Evolutionary conservation across 768 basidiomycete species (phyloP).

Genomic region (Psilocybe subaeruginosa): DNA sequence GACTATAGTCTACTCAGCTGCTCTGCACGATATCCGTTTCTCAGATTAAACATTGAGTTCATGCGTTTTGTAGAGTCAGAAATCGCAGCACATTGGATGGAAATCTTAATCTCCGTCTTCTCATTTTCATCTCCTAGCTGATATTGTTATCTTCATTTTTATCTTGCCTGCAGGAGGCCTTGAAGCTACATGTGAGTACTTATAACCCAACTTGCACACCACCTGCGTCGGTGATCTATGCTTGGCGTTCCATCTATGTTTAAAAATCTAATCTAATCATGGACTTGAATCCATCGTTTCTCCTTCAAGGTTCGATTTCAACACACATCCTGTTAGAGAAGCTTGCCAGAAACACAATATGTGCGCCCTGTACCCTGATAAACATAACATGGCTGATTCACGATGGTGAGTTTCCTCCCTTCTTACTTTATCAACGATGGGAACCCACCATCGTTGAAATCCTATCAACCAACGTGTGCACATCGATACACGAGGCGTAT

Average conservation of each 20-base stretch:
- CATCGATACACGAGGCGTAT: not conserved
- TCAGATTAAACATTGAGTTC: no score
- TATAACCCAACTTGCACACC: not conserved
- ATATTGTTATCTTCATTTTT: not conserved
- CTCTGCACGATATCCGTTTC: no score
- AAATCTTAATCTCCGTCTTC: not conserved
- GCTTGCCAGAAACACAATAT: not conserved
- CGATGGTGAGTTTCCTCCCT: not conserved
- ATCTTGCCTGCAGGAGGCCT: constrained; percentile 1
- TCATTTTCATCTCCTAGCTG: not conserved
- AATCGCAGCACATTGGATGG: not conserved
- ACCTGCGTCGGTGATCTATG: constrained; percentile 3
- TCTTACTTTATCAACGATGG: not conserved
- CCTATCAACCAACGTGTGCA: no score
- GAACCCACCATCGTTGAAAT: not conserved
- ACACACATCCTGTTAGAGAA: not conserved
- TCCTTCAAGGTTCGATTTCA: not conserved
- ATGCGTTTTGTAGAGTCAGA: not conserved
- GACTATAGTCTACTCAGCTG: no score
- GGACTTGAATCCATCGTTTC: not conserved
- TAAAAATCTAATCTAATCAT: constrained; percentile 6
- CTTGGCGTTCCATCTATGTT: constrained; percentile 1
- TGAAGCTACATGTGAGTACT: not conserved
- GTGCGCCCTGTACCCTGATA: constrained; percentile 3
- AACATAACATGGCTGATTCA: not conserved